These are phyloP conservation scores for Tricholoma furcatifolium DNA, from an alignment of 768 basidiomycete genomes.

Conservation along the genomic window DNA sequence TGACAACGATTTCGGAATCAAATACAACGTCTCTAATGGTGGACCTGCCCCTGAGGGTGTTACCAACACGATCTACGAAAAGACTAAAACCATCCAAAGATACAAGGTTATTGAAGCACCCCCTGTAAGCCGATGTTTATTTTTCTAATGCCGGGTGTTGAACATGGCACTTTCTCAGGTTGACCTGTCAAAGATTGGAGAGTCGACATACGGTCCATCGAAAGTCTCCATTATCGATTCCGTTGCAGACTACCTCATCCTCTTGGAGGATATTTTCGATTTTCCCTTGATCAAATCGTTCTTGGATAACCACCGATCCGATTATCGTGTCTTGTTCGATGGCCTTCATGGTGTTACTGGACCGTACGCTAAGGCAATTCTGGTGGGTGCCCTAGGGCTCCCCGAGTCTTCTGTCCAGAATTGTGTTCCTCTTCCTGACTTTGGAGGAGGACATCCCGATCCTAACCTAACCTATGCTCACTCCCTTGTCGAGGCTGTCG, in stretches of 20 bases:
- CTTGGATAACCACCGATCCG: slow-evolving; percentile 63
- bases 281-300: slow-evolving; percentile 90
- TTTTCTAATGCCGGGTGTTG: not conserved
- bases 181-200: slow-evolving; percentile 81
- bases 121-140: slow-evolving; percentile 48
- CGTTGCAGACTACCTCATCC: slow-evolving; percentile 80
- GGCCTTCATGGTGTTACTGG: slow-evolving; percentile 97
- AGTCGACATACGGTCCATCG: slow-evolving; percentile 77
- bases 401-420: slow-evolving; percentile 84
- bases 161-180: slow-evolving; percentile 43
- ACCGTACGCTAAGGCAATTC: slow-evolving; percentile 88
- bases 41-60: slow-evolving; percentile 96
- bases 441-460: slow-evolving; percentile 97
- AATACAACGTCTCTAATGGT: slow-evolving; percentile 97
- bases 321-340: slow-evolving; percentile 90
- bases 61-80: slow-evolving; percentile 93
- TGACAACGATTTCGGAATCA: slow-evolving; percentile 98
- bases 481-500: slow-evolving; percentile 89
- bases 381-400: slow-evolving; percentile 81
- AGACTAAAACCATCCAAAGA: slow-evolving; percentile 78
- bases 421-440: slow-evolving; percentile 88
- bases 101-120: slow-evolving; percentile 85
- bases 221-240: slow-evolving; percentile 92
- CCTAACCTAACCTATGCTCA: slow-evolving; percentile 98
- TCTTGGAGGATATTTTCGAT: slow-evolving; percentile 91